Conservation (phyloP, 352 stramenopile species). For the Globisporangium yorkense region DNA sequence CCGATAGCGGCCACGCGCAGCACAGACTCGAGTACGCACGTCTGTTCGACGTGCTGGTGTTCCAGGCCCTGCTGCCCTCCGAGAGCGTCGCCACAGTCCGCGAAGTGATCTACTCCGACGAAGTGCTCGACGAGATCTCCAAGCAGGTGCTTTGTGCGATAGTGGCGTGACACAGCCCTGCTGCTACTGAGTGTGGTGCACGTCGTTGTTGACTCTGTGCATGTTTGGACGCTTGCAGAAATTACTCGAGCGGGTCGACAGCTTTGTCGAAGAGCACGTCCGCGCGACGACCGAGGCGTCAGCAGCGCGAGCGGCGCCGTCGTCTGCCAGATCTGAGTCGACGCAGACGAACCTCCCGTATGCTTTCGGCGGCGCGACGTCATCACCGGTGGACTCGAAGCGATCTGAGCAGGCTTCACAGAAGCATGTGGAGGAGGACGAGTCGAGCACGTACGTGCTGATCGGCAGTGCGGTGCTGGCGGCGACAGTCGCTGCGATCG, state of each 20-base stretch:
- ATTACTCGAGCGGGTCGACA: conserved; percentile 31
- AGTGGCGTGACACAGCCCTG: neutral
- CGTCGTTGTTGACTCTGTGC: neutral
- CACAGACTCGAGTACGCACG: conserved; percentile 19
- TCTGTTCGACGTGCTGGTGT: conserved; percentile 30
- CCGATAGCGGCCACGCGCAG: conserved; percentile 3
- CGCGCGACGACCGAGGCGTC: neutral
- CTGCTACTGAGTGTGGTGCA: too few species aligned
- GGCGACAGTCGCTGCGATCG: conserved; percentile 35
- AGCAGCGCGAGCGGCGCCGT: neutral
- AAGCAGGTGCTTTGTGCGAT: conserved; percentile 28
- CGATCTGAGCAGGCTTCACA: neutral
- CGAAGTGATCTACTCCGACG: conserved; percentile 28
- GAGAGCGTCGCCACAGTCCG: conserved; percentile 29
- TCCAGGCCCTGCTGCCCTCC: conserved; percentile 42
- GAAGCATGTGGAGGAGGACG: conserved; percentile 18
- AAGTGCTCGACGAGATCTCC: conserved; percentile 29
- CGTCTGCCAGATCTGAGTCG: conserved; percentile 5
- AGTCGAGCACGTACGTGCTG: conserved; percentile 27
- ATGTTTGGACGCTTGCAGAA: conserved; percentile 5
- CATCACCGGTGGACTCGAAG: neutral
- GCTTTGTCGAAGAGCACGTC: conserved; percentile 11
- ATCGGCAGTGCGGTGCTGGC: conserved; percentile 46
- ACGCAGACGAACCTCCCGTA: conserved; percentile 1
- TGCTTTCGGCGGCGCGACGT: neutral